Evolutionary conservation across 2,329 filamentous ascomycete species (phyloP), one percentile per base, ranked within the genome.

Genomic region (Blumeria hordei): DNA sequence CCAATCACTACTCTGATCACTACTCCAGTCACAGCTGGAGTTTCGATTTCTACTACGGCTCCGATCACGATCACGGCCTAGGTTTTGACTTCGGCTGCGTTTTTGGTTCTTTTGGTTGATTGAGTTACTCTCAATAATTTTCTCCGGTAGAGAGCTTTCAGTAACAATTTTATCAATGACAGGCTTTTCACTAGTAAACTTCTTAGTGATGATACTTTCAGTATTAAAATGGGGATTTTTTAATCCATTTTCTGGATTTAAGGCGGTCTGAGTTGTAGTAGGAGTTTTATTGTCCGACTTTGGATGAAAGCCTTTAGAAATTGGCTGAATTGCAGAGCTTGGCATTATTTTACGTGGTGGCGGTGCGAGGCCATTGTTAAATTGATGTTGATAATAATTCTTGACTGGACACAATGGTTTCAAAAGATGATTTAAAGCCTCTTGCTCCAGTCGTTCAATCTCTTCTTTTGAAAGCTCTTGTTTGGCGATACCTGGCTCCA

Each of bases 371-470:
- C 57, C 60, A 35, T 64, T 59, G 53, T 67, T 65, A 32, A 67
- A 55, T 50, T 66, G 64, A n/a, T 63, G 53, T 44, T 66, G 65
- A 41, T 64, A 33, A 57, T 64, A 61, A 58, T 65, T 61, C 56
- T 64, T 60, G 35, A 62, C 61, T 57, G 64, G 60, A 37, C 63
- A 62, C 47, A 61, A 59, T 12, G 63, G 59, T 21, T 64, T 64
- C n/a, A 66, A 47, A 18, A 67, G 60, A 59, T 65, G 60, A 52
- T 63, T 61, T 11, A 67, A 56, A 47, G 65, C 65, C 58, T 66
- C 65, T 53, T 65, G 61, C 54, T 66, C 64, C 14, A 66, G 55
- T 28, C 62, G 58, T 52, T 65, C 63, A 18, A 61, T 60, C 32
- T 66, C 65, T 53, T 66, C 65, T 43, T 64, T 62, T 1, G 64